A percentile compares a stretch with the other conserved stretches of the same genome.
phyloP scores from a whole-genome alignment of 192 early-diverging fungal species.

The Coemansia umbellata region DNA sequence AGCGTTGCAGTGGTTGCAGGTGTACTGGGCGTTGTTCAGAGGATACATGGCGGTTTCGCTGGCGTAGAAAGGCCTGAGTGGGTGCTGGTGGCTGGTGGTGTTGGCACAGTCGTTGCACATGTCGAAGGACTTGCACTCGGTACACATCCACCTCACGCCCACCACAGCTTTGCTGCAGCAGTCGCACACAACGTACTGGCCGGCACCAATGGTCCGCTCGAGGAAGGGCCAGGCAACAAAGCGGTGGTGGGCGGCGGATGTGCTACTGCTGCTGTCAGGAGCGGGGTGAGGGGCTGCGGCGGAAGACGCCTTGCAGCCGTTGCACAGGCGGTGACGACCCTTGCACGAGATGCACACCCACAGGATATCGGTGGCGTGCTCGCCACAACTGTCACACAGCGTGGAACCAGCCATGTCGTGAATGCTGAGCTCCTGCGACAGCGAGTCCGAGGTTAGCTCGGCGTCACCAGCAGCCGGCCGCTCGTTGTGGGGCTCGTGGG shows the following conservation, averaged over 20 bases:
- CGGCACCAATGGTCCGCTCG: constrained; percentile 10
- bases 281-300: neutral
- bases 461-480: neutral
- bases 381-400: constrained; percentile 14
- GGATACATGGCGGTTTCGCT: constrained; percentile 21
- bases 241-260: neutral
- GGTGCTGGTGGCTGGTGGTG: constrained; percentile 10
- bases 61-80: constrained; percentile 12
- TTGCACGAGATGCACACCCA: constrained; percentile 35
- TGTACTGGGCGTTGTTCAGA: constrained; percentile 5
- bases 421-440: neutral
- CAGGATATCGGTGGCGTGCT: constrained; percentile 20
- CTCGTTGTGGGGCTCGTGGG: neutral
- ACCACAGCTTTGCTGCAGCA: constrained; percentile 48
- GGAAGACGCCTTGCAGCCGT: constrained; percentile 21
- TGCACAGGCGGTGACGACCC: constrained; percentile 32
- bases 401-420: neutral
- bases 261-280: neutral
- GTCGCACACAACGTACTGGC: constrained; percentile 55
- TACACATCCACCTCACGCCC: constrained; percentile 54
- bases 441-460: no score
- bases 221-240: constrained; percentile 39
- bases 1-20: constrained; percentile 32
- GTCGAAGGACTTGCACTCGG: constrained; percentile 60
- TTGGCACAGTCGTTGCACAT: constrained; percentile 60